Evolutionary conservation across 2,329 filamentous ascomycete genomes (phyloP).

Genomic region (Aspergillus quadricinctus): DNA sequence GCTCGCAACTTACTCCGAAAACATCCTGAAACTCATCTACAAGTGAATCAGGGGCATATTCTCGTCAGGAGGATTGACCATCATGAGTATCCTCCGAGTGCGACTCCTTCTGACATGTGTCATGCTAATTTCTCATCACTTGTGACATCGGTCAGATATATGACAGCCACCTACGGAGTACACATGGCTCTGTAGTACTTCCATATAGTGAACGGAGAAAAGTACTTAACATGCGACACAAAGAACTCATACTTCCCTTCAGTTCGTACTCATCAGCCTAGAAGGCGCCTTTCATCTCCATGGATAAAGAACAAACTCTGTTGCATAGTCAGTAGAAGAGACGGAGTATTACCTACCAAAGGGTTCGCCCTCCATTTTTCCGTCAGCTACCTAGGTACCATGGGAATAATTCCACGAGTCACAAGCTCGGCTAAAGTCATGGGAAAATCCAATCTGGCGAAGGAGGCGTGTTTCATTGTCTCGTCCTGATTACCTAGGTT

Average conservation of each 20-base stretch:
- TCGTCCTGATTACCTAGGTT: not conserved
- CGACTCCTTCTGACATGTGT: not conserved
- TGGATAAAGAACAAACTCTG: too few relatives aligned
- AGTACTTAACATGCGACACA: too few relatives aligned
- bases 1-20: too few relatives aligned
- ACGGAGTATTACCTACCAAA: too few relatives aligned
- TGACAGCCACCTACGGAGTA: not conserved
- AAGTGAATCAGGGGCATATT: too few relatives aligned
- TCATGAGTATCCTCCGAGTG: not conserved
- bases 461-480: not conserved
- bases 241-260: too few relatives aligned
- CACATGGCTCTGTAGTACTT: not conserved
- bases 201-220: too few relatives aligned
- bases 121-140: not conserved
- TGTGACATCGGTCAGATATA: not conserved
- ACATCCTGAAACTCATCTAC: too few relatives aligned
- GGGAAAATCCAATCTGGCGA: not conserved
- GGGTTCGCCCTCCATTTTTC: too few relatives aligned
- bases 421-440: not conserved
- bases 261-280: too few relatives aligned
- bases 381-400: not conserved
- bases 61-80: too few relatives aligned
- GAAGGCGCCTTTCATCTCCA: too few relatives aligned
- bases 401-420: not conserved
- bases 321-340: not conserved